Evolutionary conservation across 306 rosid genomes (phyloP), one percentile per base, ranked within the genome.

Genomic region (Lupinus albus): DNA sequence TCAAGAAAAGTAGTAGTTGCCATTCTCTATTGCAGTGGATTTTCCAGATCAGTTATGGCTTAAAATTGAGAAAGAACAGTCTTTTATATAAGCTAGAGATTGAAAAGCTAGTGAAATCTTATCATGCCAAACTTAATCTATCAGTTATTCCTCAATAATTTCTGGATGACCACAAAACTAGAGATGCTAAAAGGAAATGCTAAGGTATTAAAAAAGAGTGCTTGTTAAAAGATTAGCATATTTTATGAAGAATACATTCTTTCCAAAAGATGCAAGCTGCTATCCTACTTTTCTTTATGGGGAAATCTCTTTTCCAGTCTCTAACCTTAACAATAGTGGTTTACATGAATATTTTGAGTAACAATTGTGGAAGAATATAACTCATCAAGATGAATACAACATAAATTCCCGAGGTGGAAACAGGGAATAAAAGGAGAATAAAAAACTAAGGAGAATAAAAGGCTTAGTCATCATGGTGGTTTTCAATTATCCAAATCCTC

Each of bases 401-500:
- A 64, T 56, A 51, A 56, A 51, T 59, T 75, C 71, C 77, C 67
- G 63, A 35, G 53, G 32, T 30, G 38, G 61, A 59, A 28, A 81
- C 45, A 46, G 62, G 60, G 57, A 56, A 65, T 28, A 16, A 61
- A 35, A 12, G 28, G 41, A 76, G 54, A 61, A 25, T 6, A 21
- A 79, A 45, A 15, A 59, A 25, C 20, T 41, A 36, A 70, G 58
- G 21, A 10, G 6, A 14, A 42, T 10, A 11, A 21, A 17, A 30
- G 51, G 48, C 17, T 38, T 35, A 48, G 38, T 67, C 75, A 49
- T 86, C 91, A 84, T 7, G 87, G 75, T 10, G 89, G 89, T 35
- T 78, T 81, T 78, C 89, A 84, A 67, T 91, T 81, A 67, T 90
- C 97, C 81, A 89, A 80, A 80, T 88, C 96, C 81, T 84, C 94